Conservation (phyloP, 768 basidiomycete genomes). For the Trametopsis cervina region DNA sequence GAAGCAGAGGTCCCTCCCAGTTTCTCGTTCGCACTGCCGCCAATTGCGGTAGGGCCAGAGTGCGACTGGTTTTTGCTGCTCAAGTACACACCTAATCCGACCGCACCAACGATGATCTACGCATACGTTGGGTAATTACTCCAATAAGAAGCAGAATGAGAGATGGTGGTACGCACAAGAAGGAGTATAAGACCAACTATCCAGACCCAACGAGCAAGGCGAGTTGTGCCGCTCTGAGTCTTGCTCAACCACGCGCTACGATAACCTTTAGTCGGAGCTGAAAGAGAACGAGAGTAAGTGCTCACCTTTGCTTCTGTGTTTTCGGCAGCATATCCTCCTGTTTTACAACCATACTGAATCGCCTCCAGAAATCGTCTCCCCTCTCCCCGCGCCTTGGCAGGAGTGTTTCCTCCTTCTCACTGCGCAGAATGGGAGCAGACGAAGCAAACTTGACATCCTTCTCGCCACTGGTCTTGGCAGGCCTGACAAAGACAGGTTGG, state of each 20-base stretch:
- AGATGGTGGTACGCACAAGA: slow-evolving; percentile 33
- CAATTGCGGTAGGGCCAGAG: slow-evolving; percentile 52
- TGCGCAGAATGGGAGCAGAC: slow-evolving; percentile 54
- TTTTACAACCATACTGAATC: slow-evolving; percentile 79
- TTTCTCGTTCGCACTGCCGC: slow-evolving; percentile 48
- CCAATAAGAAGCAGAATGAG: too few species aligned
- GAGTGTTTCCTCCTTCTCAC: slow-evolving; percentile 59
- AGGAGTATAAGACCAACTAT: slow-evolving; percentile 54
- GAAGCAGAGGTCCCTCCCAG: slow-evolving; percentile 13
- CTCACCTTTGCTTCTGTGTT: slow-evolving; percentile 39
- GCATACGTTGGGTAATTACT: neutral
- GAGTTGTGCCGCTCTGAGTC: slow-evolving; percentile 45
- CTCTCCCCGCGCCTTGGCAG: slow-evolving; percentile 63
- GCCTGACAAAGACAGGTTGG: slow-evolving; percentile 68
- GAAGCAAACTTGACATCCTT: slow-evolving; percentile 43
- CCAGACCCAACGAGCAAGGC: slow-evolving; percentile 65
- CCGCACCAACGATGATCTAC: slow-evolving; percentile 45
- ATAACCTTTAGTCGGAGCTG: neutral
- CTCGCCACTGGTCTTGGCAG: slow-evolving; percentile 31
- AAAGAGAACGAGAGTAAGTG: neutral
- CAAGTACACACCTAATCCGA: slow-evolving; percentile 54
- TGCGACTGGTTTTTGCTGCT: slow-evolving; percentile 44
- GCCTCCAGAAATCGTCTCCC: slow-evolving; percentile 82
- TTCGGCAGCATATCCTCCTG: slow-evolving; percentile 41
- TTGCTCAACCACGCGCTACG: slow-evolving; percentile 61